A percentile compares a stretch with the other conserved stretches of the same genome.
Conservation (phyloP, 331 rosid species). For the Phaseolus coccineus region DNA sequence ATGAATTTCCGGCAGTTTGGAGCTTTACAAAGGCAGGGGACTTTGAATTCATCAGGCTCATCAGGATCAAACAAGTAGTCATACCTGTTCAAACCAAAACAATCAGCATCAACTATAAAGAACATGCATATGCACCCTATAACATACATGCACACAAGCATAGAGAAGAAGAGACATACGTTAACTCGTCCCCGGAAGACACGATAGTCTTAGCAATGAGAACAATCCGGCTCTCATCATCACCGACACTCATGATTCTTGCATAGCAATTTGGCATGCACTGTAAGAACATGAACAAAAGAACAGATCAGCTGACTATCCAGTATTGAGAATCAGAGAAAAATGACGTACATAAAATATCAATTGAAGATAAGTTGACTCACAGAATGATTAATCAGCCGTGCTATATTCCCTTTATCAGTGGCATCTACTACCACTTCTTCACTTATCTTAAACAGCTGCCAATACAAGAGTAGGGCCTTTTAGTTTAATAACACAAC, state of each 20-base stretch:
- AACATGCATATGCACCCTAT: slow-evolving; percentile 5
- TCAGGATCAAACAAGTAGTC: slow-evolving; percentile 98
- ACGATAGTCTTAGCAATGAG: slow-evolving; percentile 93
- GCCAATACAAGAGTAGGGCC: slow-evolving; percentile 40
- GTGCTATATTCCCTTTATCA: slow-evolving; percentile 97
- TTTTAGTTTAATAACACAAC: slow-evolving; percentile 36
- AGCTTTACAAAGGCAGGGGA: slow-evolving; percentile 98
- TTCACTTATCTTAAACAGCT: slow-evolving; percentile 98
- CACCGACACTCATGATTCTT: slow-evolving; percentile 99
- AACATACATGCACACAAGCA: neutral
- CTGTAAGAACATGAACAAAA: slow-evolving; percentile 52
- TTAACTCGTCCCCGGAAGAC: slow-evolving; percentile 83
- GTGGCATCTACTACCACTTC: slow-evolving; percentile 99
- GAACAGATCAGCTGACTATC: slow-evolving; percentile 25
- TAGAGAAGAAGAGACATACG: slow-evolving; percentile 54
- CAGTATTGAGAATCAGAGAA: neutral
- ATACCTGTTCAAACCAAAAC: slow-evolving; percentile 62
- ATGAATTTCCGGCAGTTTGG: slow-evolving; percentile 92
- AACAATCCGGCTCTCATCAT: slow-evolving; percentile 92
- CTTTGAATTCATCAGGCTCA: slow-evolving; percentile 96
- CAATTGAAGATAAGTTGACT: slow-evolving; percentile 47
- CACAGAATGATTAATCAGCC: slow-evolving; percentile 96
- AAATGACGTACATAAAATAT: neutral
- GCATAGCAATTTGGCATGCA: slow-evolving; percentile 99
- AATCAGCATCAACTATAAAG: slow-evolving; percentile 33